These are phyloP conservation scores for Artomyces pyxidatus DNA, from an alignment of 768 basidiomycete species.

Conservation along the genomic window DNA sequence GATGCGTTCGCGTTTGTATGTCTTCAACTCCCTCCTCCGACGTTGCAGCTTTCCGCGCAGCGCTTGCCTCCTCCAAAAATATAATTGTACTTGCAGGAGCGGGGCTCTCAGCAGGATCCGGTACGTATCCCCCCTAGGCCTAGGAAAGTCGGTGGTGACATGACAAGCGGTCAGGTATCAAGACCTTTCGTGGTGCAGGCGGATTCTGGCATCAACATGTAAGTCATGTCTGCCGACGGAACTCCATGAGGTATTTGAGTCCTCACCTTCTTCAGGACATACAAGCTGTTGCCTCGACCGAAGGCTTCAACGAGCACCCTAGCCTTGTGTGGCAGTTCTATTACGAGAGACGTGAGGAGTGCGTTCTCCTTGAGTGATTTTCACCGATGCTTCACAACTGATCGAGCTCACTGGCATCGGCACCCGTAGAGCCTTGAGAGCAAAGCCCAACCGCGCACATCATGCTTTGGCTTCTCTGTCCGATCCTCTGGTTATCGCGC, in stretches of 20 bases:
- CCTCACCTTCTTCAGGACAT: neutral
- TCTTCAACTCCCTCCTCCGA: neutral
- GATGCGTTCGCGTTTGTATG: too few species aligned
- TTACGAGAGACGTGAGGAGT: neutral
- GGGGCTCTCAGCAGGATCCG: slow-evolving; percentile 51
- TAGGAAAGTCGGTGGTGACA: too few species aligned
- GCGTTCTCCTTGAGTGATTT: too few species aligned
- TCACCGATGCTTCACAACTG: too few species aligned
- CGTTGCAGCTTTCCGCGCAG: neutral
- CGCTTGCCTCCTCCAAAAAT: slow-evolving; percentile 16
- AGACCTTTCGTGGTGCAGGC: slow-evolving; percentile 6
- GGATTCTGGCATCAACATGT: neutral
- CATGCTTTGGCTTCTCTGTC: slow-evolving; percentile 37
- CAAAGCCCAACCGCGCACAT: slow-evolving; percentile 49
- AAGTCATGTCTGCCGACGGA: too few species aligned
- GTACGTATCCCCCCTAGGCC: too few species aligned
- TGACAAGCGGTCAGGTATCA: slow-evolving; percentile 25
- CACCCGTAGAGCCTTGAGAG: slow-evolving; percentile 5
- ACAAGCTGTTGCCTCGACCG: neutral
- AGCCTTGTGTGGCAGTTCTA: neutral
- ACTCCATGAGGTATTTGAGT: too few species aligned
- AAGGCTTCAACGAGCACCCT: neutral
- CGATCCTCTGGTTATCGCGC: slow-evolving; percentile 27
- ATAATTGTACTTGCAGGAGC: slow-evolving; percentile 42
- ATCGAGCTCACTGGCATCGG: too few species aligned